Conservation (phyloP, 2,329 filamentous ascomycete genomes). For the Pestalotiopsis sp. region DNA sequence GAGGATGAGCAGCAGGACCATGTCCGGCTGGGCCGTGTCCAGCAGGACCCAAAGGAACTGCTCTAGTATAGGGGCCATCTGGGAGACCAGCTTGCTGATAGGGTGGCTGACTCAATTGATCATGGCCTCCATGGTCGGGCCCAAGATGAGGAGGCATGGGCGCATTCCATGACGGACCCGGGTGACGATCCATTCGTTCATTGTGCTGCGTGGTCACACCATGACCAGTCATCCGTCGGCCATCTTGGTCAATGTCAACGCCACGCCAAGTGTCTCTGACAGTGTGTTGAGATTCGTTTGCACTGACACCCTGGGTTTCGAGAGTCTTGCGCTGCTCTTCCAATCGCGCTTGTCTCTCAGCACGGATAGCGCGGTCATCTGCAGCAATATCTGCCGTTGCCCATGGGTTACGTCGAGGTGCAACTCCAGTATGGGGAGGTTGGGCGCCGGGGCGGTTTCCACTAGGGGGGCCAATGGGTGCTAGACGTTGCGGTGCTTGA, state of each 20-base stretch:
- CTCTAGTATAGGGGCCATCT: slow-evolving; percentile 22
- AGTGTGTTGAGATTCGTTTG: slow-evolving; percentile 47
- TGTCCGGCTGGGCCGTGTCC: slow-evolving; percentile 21
- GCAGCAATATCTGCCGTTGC: slow-evolving; percentile 24
- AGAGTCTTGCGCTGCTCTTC: slow-evolving; percentile 47
- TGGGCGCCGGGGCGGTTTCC: slow-evolving; percentile 4
- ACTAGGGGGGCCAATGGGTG: slow-evolving; percentile 33
- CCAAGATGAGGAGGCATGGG: neutral
- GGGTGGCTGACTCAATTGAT: slow-evolving; percentile 12
- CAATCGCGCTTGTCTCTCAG: slow-evolving; percentile 40
- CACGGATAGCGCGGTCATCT: slow-evolving; percentile 48
- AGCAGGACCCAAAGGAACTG: slow-evolving; percentile 15
- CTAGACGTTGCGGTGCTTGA: slow-evolving; percentile 25
- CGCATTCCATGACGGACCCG: slow-evolving; percentile 15
- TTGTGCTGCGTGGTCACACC: slow-evolving; percentile 20
- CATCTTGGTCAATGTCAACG: slow-evolving; percentile 37
- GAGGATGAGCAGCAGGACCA: slow-evolving; percentile 39
- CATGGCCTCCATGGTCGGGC: neutral
- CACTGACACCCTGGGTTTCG: slow-evolving; percentile 45
- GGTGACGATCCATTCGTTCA: slow-evolving; percentile 8
- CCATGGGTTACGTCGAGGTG: slow-evolving; percentile 25
- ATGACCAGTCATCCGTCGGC: slow-evolving; percentile 36
- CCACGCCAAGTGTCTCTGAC: slow-evolving; percentile 61
- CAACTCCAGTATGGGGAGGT: slow-evolving; percentile 12
- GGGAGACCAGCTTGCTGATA: slow-evolving; percentile 17